Evolutionary conservation across 2,329 filamentous ascomycete species (phyloP), one percentile per base, ranked within the genome.

Genomic region (Diaporthe sp.): DNA sequence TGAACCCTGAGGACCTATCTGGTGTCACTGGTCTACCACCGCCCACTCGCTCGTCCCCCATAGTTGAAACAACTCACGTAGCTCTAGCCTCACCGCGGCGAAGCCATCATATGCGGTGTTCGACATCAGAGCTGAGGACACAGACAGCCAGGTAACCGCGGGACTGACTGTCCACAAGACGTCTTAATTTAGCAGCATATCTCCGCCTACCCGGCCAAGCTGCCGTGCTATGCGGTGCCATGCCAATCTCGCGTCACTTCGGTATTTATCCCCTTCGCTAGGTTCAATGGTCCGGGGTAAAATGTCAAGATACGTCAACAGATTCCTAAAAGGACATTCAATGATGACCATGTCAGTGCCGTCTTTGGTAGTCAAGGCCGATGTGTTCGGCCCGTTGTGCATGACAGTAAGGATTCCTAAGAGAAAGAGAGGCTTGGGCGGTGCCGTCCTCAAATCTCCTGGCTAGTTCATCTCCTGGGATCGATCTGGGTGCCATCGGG

Each of bases 181-280:
- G n/a, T 53, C 65, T 53, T 53, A 37, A 68, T 68, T 68, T 68
- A 68, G 65, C 65, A 53, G 8, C 46, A 39, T 19, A 53, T 13
- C 46, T 39, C 31, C 22, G n/a, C 22, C 46, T 13, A 2, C 2
- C 46, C 46, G 17, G 34, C 65, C 49, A 55, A 31, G 65, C 13
- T 28, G 46, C 46, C 61, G 15, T 34, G 25, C 39, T 6, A 28
- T 62, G 39, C 39, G 17, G 46, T 22, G 59, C 7, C 39, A 2
- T 65, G 17, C 61, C 42, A 42, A 53, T 53, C n/a, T 42, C 34
- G 42, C 49, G n/a, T 22, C 49, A 42, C 17, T 22, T 28, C 49
- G 65, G 46, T 69, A 69, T 69, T 69, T 69, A 69, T 42, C 65
- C 65, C 49, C 15, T 39, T 39, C 31, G 46, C 46, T 25, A 39